phyloP scores from a whole-genome alignment of 176 grass and related monocot species.

The Phyllostachys edulis region DNA sequence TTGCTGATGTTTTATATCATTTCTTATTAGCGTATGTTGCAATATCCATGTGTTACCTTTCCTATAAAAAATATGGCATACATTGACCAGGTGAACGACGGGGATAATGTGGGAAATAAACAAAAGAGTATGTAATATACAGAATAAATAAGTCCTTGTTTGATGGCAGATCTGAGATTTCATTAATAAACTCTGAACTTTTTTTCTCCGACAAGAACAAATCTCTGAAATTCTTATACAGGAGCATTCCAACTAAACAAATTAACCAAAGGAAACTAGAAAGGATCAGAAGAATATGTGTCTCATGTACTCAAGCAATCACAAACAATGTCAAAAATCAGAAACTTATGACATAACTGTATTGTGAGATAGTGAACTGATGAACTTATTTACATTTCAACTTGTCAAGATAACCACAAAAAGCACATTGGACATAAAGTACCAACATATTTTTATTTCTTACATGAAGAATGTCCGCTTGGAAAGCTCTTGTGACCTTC shows the following conservation, averaged over 20 bases:
- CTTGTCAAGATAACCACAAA: not conserved
- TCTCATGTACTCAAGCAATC: not conserved
- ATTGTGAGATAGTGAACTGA: not conserved
- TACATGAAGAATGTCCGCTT: constrained; percentile 69
- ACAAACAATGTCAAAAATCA: not conserved
- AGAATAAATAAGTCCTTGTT: not conserved
- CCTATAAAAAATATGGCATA: not conserved
- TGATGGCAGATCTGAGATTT: not conserved
- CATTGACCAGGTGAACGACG: not conserved
- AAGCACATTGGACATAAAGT: not conserved
- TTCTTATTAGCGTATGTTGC: not conserved
- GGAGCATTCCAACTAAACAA: no score
- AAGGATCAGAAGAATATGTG: constrained; percentile 1
- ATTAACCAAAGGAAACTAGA: not conserved
- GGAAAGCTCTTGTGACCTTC: constrained; percentile 79
- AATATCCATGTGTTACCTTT: not conserved
- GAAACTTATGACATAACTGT: not conserved
- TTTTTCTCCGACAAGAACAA: not conserved
- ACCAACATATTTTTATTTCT: not conserved
- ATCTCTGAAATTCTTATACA: not conserved
- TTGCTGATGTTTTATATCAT: not conserved
- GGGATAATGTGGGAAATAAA: not conserved
- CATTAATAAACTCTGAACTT: not conserved
- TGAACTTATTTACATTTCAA: not conserved
- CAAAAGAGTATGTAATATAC: not conserved